These are phyloP conservation scores for Hanseniaspora valbyensis DNA, from an alignment of 805 yeast genomes.

Conservation along the genomic window DNA sequence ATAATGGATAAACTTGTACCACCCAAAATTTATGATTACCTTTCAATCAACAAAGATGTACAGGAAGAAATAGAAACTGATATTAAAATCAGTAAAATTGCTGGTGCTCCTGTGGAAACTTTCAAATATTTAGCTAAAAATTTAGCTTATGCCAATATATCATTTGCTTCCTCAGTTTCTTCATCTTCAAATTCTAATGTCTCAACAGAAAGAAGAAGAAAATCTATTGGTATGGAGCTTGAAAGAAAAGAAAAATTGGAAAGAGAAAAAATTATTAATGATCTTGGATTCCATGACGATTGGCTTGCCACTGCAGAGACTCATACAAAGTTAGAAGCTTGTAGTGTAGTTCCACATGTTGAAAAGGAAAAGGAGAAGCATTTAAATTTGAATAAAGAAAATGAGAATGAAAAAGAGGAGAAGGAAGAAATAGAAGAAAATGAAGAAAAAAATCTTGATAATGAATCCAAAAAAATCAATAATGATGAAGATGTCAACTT, in stretches of 20 bases:
- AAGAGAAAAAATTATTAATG: slow-evolving; percentile 8
- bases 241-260: neutral
- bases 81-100: neutral
- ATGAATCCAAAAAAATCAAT: neutral
- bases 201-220: too few species aligned
- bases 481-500: neutral
- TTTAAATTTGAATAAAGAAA: too few species aligned
- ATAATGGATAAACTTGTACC: neutral
- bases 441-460: too few species aligned
- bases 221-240: too few species aligned
- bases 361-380: too few species aligned
- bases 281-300: slow-evolving; percentile 13
- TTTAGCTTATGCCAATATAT: slow-evolving; percentile 3
- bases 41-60: too few species aligned
- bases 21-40: too few species aligned
- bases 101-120: neutral
- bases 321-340: neutral
- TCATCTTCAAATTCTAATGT: too few species aligned
- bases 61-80: too few species aligned
- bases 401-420: too few species aligned
- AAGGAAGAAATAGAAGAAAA: too few species aligned
- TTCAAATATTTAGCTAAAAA: slow-evolving; percentile 9
- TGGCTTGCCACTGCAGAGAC: slow-evolving; percentile 12
- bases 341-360: too few species aligned
- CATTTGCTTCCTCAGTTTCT: neutral